These are phyloP conservation scores for Hondaea fermentalgiana DNA, from an alignment of 108 stramenopile species.

Conservation along the genomic window DNA sequence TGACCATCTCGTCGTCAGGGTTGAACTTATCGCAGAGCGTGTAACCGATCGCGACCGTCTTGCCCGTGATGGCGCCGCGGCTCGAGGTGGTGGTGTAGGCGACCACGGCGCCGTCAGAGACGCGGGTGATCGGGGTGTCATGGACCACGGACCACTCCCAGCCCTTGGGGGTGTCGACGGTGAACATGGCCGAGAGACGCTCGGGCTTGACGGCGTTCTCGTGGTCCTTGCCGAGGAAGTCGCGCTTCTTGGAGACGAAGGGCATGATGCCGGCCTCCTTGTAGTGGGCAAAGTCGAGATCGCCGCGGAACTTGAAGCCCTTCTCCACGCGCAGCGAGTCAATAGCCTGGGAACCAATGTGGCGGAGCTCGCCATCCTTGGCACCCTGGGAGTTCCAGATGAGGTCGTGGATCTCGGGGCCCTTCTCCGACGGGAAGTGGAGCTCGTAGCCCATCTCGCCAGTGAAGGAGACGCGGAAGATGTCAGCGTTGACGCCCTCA, in stretches of 20 bases:
- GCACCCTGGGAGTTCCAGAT: neutral
- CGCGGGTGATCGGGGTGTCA: neutral
- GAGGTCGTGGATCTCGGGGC: neutral
- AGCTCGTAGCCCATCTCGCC: conserved; percentile 17
- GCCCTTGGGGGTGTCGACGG: neutral
- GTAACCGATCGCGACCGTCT: neutral
- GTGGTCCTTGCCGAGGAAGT: neutral
- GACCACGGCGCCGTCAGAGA: neutral
- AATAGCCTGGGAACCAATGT: neutral
- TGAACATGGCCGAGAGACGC: neutral
- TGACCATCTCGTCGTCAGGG: neutral
- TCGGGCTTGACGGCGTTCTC: neutral
- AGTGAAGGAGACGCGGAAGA: neutral
- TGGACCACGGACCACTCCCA: neutral
- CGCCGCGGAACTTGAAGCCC: conserved; percentile 16
- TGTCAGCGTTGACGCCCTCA: neutral
- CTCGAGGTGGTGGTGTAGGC: neutral
- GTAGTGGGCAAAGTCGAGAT: conserved; percentile 11
- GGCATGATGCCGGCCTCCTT: neutral
- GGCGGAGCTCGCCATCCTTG: neutral
- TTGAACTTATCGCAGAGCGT: neutral
- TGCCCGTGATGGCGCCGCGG: conserved; percentile 5
- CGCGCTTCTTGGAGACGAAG: conserved; percentile 18
- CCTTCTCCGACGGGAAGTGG: neutral
- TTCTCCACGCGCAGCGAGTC: conserved; percentile 5